Base-by-base conservation (phyloP, 129 eudicot species). In the Flaveria bidentis region DNA sequence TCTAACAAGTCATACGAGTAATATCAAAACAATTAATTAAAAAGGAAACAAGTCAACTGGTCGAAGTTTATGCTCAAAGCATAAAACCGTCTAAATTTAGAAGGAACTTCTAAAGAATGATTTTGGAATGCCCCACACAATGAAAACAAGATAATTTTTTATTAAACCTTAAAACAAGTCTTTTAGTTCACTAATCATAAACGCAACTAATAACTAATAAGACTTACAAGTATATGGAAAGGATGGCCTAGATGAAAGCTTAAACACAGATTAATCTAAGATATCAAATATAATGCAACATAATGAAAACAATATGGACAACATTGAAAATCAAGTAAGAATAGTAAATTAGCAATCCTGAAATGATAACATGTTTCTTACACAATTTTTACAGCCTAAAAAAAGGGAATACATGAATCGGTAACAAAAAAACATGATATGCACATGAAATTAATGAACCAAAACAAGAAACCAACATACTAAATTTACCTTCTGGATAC, bases 401-500 rank as follows among this genome's bases (percentile, higher is more conserved):
- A 26, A 30, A 30, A 30, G 36, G 36, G 36, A 30, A 30, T 30
- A 4, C 36, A 30, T 5, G 36, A 30, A 30, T 30, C 36, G 36
- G 4, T 30, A 30, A 30, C 42, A 66, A 14, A 52, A 22, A 60
- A 71, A 28, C 53, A 69, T 28, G 55, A 73, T 16, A 36, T 25
- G 11, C 60, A 65, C 57, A 47, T n/a, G 28, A 82, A 70, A 73
- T 44, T 25, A 28, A 70, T 28, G 17, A 25, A 80, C 9, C 46
- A 22, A 73, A 16, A 50, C 58, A 76, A 64, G 22, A 16, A 55
- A 45, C n/a, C 13, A 36, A 57, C 26, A 50, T 69, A 22, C 46
- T 56, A 80, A 36, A 50, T 63, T 23, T 84, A 93, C 98, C 98
- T 93, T 85, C 98, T 91, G 33, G 98, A 93, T 25, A 93, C 96